These are phyloP conservation scores for Candida smagusa DNA, from an alignment of 1,139 yeast species.

Conservation along the genomic window DNA sequence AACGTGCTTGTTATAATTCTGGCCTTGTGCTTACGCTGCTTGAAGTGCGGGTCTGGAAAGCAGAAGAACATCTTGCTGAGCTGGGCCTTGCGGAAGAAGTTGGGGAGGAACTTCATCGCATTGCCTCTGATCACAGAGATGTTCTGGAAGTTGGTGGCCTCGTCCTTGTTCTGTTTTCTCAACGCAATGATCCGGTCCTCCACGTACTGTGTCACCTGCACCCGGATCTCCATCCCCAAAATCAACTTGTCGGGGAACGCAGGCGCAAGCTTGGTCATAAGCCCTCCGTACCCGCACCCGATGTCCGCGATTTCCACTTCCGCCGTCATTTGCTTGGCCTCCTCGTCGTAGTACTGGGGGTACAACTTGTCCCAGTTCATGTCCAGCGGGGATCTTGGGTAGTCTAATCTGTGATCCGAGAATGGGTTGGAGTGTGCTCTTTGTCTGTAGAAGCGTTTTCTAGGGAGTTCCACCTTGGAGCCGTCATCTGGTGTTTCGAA, in stretches of 20 bases:
- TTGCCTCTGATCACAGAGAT: constrained; percentile 90
- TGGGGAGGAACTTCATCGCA: constrained; percentile 96
- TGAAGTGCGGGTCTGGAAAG: constrained; percentile 98
- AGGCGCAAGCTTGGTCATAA: constrained; percentile 76
- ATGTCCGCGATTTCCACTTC: constrained; percentile 89
- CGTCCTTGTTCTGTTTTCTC: constrained; percentile 51
- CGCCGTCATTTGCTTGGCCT: constrained; percentile 40
- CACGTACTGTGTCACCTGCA: constrained; percentile 94
- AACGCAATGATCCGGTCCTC: constrained; percentile 92
- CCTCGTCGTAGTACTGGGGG: constrained; percentile 53
- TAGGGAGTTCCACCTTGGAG: constrained; percentile 52
- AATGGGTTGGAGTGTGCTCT: constrained; percentile 98
- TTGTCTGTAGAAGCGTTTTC: constrained; percentile 89
- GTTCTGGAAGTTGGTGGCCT: constrained; percentile 56
- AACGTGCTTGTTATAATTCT: constrained; percentile 89
- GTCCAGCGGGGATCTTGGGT: constrained; percentile 72
- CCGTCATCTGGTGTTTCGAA: constrained; percentile 15
- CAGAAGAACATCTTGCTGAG: constrained; percentile 92
- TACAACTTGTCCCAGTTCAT: constrained; percentile 87
- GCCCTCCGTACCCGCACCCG: constrained; percentile 98
- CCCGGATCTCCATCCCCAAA: constrained; percentile 95
- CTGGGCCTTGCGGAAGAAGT: constrained; percentile 80
- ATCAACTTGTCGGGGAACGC: constrained; percentile 69
- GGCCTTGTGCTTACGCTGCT: constrained; percentile 95
- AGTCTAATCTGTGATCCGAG: constrained; percentile 88